Base-by-base conservation (phyloP, 345 rosid species). In the Jatropha curcas region DNA sequence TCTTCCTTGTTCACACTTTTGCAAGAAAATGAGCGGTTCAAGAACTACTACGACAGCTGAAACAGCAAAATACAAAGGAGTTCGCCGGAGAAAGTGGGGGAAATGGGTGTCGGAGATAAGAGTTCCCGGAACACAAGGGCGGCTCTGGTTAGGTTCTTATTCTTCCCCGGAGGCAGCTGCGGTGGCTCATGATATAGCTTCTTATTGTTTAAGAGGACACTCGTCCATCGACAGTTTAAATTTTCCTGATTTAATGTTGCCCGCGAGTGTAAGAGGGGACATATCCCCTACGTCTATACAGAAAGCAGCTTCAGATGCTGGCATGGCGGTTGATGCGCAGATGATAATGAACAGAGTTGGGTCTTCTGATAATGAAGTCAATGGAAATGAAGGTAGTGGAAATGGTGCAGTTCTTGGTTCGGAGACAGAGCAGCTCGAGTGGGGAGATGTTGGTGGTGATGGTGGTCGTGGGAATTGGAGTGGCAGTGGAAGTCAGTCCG, bases 81-180 rank as follows among this genome's bases (percentile, higher is more conserved):
- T 88, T 8, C 90, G 96, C 0, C 83, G 86, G n/a, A 75, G 98
- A n/a, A 93, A 86, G 76, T 93, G 97, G 98, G 97, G 97, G 9
- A 93, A 93, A 77, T 93, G 95, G 97, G 98, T 93, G 69, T 84
- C 98, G 0, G 98, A 93, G 73, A 93, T 93, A 48, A 72, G 98
- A 9, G 88, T 93, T 64, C 97, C 94, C 0, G 89, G 90, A 55
- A 83, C 85, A 6, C 86, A 84, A 30, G 87, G 88, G 16, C 91
- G 98, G 2, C 92, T 93, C 41, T 93, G 97, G 98, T 73, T 93
- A 34, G 97, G 98, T 7, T 78, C 97, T 52, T 93, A 88, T 70
- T 75, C 93, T 1, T 77, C 95, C 0, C 85, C 88, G 0, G 89
- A 93, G 73, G 98, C 81, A 0, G 97, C 98, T 0, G 98, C 95